Evolutionary conservation across 768 basidiomycete genomes (phyloP), one percentile per base, ranked within the genome.

Genomic region (Calocybe gangraenosa): DNA sequence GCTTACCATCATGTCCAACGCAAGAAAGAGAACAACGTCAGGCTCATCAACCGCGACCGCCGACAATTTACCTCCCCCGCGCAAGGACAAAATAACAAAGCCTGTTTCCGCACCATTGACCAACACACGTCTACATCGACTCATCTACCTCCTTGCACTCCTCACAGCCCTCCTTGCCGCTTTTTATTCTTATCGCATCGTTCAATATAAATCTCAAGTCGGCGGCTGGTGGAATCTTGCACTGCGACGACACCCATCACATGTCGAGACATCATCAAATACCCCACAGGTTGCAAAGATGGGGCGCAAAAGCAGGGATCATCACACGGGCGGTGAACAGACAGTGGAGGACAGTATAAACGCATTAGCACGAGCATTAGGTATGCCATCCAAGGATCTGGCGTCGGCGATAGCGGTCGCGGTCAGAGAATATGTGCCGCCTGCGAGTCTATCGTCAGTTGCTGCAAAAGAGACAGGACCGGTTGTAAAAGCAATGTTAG

Each of bases 341-440:
- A 69, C 59, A 3, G 67, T 87, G 32, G 82, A 86, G 54, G 66
- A 69, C 3, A 68, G 71, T 28, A 76, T 87, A 43, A 74, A 77
- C 40, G 76, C 71, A 11, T 68, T 88, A 9, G 86, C 85, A 9
- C 63, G 65, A 6, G 78, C 74, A 23, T 65, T 88, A 22, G 86
- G 83, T 1, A 74, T 87, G 55, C 73, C 78, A 0, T 68, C 80
- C 13, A 63, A 66, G 32, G 78, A 83, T 30, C 65, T 88, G 1
- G 83, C 85, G 2, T 69, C 67, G 14, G 86, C 84, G 0, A 79
- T 87, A 38, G 81, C 79, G 0, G 70, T 66, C 38, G 81, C 78
- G 0, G 78, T 83, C 22, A 70, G 71, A 50, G 68, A 79, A 22
- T 61, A 80, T 49, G 75, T 85, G 8, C 81, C 84, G 1, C 74